These are phyloP conservation scores for Aspergillus funiculosus DNA, from an alignment of 495 filamentous ascomycete species.

Conservation along the genomic window DNA sequence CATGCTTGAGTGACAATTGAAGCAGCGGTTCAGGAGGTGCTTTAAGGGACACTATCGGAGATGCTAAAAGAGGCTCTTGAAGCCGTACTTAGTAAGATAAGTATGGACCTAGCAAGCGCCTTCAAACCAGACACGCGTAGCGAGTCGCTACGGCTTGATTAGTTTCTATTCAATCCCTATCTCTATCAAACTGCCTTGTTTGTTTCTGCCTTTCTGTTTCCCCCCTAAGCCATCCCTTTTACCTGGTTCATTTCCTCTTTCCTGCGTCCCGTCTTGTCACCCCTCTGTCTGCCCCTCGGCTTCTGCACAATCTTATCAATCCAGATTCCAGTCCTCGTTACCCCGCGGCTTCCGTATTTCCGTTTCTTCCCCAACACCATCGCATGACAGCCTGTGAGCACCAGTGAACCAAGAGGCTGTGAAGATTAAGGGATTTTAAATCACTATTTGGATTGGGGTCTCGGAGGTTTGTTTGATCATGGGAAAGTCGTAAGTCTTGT, in stretches of 20 bases:
- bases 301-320: slow-evolving; percentile 21
- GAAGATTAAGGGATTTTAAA: background rate
- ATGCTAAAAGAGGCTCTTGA: too few relatives aligned
- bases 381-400: slow-evolving; percentile 13
- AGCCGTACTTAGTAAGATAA: too few relatives aligned
- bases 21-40: too few relatives aligned
- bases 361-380: slow-evolving; percentile 24
- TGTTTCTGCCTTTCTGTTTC: too few relatives aligned
- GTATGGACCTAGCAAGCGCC: too few relatives aligned
- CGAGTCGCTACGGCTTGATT: too few relatives aligned
- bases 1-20: too few relatives aligned
- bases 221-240: background rate
- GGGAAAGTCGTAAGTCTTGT: slow-evolving; percentile 42
- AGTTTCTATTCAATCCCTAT: background rate
- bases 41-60: too few relatives aligned
- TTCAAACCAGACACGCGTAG: too few relatives aligned
- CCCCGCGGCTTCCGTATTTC: slow-evolving; percentile 23
- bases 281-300: slow-evolving; percentile 8
- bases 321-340: slow-evolving; percentile 14
- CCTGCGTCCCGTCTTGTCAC: background rate
- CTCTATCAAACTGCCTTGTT: too few relatives aligned
- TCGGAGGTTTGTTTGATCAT: slow-evolving; percentile 24
- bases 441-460: background rate
- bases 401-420: slow-evolving; percentile 1
- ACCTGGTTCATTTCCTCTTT: slow-evolving; percentile 2